Evolutionary conservation across 495 filamentous ascomycete species (phyloP).

Genomic region (Articulospora tetracladia): DNA sequence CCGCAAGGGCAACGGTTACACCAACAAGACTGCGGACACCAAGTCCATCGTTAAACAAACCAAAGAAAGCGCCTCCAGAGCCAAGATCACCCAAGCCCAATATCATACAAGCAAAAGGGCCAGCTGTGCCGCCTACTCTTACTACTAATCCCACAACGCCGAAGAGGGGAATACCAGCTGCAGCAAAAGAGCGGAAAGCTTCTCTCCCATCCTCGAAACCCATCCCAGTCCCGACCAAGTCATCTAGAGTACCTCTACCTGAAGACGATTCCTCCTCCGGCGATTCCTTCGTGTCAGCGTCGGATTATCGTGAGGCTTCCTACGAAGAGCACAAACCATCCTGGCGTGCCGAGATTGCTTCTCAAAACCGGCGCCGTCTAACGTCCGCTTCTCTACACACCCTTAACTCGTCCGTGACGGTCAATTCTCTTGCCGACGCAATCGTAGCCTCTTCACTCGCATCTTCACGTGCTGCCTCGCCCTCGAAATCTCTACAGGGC

Average conservation of each 20-base stretch:
- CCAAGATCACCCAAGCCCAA: slow-evolving; percentile 14
- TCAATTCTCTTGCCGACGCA: slow-evolving; percentile 56
- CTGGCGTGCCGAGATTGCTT: slow-evolving; percentile 3
- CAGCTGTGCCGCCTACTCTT: not conserved
- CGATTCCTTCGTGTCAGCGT: slow-evolving; percentile 28
- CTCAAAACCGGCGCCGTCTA: not conserved
- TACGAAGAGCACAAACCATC: slow-evolving; percentile 9
- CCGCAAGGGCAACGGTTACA: not conserved
- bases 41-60: not conserved
- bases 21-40: not conserved
- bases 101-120: not conserved
- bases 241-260: slow-evolving; percentile 2
- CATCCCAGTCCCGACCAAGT: slow-evolving; percentile 10
- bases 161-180: not conserved
- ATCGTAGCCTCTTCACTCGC: slow-evolving; percentile 84
- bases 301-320: slow-evolving; percentile 5
- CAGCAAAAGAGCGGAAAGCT: slow-evolving; percentile 1
- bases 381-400: slow-evolving; percentile 12
- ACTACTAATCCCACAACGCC: not conserved
- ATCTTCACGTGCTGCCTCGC: slow-evolving; percentile 60
- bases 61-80: slow-evolving; percentile 2
- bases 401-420: slow-evolving; percentile 8
- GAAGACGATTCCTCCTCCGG: slow-evolving; percentile 20
- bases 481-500: slow-evolving; percentile 35
- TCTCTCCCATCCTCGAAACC: slow-evolving; percentile 11